A percentile compares a stretch with the other conserved stretches of the same genome.
Evolutionary conservation across 148 eudicot species (phyloP).

Genomic region (Pouteria glomerata): DNA sequence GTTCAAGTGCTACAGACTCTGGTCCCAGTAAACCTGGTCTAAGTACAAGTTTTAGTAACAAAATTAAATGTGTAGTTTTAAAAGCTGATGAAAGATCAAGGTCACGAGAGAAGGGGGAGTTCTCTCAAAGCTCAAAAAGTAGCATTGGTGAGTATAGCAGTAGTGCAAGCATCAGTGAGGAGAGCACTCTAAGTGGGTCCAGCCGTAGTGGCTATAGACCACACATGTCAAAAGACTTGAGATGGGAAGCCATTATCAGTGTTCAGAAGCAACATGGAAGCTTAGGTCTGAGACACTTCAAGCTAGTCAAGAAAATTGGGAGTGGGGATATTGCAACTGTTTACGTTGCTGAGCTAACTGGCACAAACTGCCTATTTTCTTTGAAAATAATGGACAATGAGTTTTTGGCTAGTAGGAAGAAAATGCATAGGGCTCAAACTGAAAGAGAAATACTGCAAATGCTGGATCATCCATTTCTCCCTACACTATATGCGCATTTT

Average conservation of each 20-base stretch:
- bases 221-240: conserved; percentile 79
- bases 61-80: conserved; percentile 10
- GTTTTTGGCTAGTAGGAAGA: conserved; percentile 57
- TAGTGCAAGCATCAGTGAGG: conserved; percentile 60
- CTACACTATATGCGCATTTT: conserved; percentile 76
- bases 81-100: conserved; percentile 40
- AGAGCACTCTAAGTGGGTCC: conserved; percentile 59
- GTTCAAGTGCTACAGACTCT: conserved; percentile 23
- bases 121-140: conserved; percentile 78
- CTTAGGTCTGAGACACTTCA: conserved; percentile 61
- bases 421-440: conserved; percentile 57
- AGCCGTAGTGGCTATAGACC: conserved; percentile 53
- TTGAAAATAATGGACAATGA: conserved; percentile 88
- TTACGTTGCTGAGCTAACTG: conserved; percentile 64
- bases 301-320: conserved; percentile 65
- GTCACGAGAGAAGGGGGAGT: conserved; percentile 58
- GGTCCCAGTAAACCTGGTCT: conserved; percentile 15
- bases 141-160: conserved; percentile 77
- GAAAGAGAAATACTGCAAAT: conserved; percentile 75
- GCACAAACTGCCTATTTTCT: conserved; percentile 66
- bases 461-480: conserved; percentile 93
- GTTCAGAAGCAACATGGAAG: conserved; percentile 40
- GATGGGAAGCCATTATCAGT: conserved; percentile 57
- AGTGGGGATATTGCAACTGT: conserved; percentile 84
- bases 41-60: conserved; percentile 10